These are phyloP conservation scores for Paramecium sexaurelia DNA, from an alignment of 73 alveolate species.

Conservation along the genomic window DNA sequence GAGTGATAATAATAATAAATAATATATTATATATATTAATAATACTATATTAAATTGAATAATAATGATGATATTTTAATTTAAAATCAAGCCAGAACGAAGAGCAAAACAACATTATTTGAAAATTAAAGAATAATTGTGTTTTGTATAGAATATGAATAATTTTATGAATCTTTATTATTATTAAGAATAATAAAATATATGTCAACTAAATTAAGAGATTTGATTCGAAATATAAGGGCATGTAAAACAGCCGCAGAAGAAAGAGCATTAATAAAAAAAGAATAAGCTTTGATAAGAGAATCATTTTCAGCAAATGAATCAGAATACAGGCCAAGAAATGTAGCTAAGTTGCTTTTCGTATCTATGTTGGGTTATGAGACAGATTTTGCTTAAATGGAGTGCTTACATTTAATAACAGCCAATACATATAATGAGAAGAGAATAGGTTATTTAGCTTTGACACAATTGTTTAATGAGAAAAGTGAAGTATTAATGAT, in stretches of 20 bases:
- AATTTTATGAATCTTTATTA: not conserved
- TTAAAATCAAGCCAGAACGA: not conserved
- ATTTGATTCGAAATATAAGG: constrained; percentile 96
- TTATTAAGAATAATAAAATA: not conserved
- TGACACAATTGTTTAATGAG: constrained; percentile 98
- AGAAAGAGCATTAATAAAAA: constrained; percentile 88
- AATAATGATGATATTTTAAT: not conserved
- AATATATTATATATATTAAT: not conserved
- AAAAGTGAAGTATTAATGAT: constrained; percentile 97
- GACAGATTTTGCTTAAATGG: constrained; percentile 90
- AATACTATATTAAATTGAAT: too few species aligned
- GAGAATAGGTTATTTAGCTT: constrained; percentile 99
- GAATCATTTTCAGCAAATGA: constrained; percentile 97
- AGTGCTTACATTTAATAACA: constrained; percentile 96
- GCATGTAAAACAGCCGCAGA: constrained; percentile 99
- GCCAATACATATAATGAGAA: constrained; percentile 97
- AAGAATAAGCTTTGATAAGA: constrained; percentile 99
- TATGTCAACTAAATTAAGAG: constrained; percentile 88
- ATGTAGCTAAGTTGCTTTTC: constrained; percentile 96
- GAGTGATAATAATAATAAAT: not conserved
- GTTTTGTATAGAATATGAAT: not conserved
- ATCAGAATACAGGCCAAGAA: constrained; percentile 92
- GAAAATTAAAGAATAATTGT: not conserved
- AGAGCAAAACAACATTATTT: too few species aligned
- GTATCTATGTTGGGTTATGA: constrained; percentile 91